These are phyloP conservation scores for Codiaeum variegatum DNA, from an alignment of 441 rosid species.

Conservation along the genomic window DNA sequence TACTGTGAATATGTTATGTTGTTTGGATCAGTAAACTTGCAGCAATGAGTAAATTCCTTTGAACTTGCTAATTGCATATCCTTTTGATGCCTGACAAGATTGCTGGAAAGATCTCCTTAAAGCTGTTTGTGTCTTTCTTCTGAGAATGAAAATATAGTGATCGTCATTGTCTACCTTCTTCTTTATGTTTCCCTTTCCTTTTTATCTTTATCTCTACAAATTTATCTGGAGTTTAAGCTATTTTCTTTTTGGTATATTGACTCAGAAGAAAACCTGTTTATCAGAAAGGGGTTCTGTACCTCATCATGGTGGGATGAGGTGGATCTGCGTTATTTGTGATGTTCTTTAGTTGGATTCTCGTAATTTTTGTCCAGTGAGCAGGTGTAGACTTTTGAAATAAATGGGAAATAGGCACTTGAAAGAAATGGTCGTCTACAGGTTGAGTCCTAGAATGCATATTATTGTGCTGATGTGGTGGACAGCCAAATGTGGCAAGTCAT, in stretches of 20 bases:
- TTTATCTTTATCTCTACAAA: not conserved
- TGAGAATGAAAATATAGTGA: not conserved
- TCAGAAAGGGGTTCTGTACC: not conserved
- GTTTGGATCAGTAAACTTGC: not conserved
- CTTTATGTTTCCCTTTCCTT: not conserved
- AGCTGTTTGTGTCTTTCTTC: conserved; percentile 10
- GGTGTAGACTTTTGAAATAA: not conserved
- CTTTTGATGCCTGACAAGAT: conserved; percentile 3
- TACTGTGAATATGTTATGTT: not conserved
- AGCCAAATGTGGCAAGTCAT: not conserved
- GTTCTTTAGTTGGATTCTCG: not conserved
- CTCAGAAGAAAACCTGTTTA: not conserved
- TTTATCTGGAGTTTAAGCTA: not conserved
- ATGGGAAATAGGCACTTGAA: not conserved
- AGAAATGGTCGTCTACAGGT: not conserved
- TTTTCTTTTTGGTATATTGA: not conserved
- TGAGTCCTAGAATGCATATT: not conserved
- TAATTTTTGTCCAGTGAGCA: not conserved
- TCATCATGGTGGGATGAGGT: not conserved
- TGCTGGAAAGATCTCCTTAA: conserved; percentile 6
- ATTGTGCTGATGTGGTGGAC: not conserved
- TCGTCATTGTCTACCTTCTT: not conserved
- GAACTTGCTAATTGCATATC: not conserved
- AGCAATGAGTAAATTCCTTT: not conserved
- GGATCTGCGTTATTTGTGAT: not conserved